These are phyloP conservation scores for Sapria himalayana DNA, from an alignment of 345 rosid species.

Conservation along the genomic window DNA sequence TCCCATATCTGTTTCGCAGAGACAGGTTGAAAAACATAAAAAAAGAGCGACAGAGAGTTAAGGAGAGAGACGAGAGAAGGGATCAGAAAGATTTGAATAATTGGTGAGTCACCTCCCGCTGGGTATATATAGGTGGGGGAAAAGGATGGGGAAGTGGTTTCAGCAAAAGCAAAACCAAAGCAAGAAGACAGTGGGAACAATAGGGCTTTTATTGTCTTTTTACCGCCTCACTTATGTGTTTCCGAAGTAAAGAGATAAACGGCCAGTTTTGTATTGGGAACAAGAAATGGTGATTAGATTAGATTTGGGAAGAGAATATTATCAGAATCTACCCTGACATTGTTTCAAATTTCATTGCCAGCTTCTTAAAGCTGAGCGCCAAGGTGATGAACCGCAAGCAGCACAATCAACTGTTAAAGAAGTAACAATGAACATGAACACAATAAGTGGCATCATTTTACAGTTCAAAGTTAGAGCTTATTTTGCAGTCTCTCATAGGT, in stretches of 20 bases:
- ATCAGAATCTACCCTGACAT: conserved; percentile 26
- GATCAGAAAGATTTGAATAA: neutral
- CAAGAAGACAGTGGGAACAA: no score
- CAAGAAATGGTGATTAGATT: conserved; percentile 5
- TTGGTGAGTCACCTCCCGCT: neutral
- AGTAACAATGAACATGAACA: no score
- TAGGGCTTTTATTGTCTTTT: neutral
- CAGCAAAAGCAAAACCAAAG: no score
- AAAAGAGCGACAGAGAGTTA: neutral
- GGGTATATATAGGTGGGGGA: conserved; percentile 10
- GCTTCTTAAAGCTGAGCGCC: no score
- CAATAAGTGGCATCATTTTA: no score
- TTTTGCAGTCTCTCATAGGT: no score
- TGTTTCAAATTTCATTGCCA: no score
- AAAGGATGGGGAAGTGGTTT: conserved; percentile 1
- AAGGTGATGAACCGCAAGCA: no score
- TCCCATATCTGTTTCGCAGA: conserved; percentile 6
- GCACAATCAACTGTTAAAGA: no score
- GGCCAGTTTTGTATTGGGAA: conserved; percentile 12
- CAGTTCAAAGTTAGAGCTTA: no score
- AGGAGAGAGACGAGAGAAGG: conserved; percentile 2
- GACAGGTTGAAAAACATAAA: neutral
- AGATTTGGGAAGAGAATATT: conserved; percentile 18
- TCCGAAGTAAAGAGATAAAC: conserved; percentile 3
- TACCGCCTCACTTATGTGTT: neutral